Conservation (phyloP, 139 green algal species). For the Parachlorella kessleri region DNA sequence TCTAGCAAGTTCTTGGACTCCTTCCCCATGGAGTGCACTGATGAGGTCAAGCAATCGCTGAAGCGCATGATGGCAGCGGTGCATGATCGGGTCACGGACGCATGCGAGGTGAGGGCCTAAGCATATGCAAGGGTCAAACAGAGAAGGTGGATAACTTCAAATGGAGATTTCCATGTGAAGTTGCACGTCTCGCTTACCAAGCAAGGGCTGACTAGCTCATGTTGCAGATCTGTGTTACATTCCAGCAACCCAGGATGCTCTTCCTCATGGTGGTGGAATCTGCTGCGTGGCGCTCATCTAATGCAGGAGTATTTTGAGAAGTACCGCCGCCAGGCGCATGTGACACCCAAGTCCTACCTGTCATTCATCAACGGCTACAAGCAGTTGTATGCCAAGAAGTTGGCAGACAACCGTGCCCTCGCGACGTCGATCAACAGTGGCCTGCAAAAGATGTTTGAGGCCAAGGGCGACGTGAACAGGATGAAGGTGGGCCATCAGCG, state of each 20-base stretch:
- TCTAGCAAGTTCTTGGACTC: constrained; percentile 87
- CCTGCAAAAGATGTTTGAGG: constrained; percentile 93
- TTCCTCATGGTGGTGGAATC: background rate
- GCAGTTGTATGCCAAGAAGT: constrained; percentile 84
- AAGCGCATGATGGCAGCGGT: constrained; percentile 89
- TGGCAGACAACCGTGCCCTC: constrained; percentile 49
- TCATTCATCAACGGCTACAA: constrained; percentile 92
- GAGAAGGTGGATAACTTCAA: no score
- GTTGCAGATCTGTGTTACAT: no score
- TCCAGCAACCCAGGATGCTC: no score
- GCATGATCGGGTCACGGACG: constrained; percentile 81
- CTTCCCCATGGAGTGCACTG: constrained; percentile 82
- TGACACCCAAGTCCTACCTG: constrained; percentile 95
- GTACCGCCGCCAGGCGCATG: constrained; percentile 89
- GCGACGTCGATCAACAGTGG: constrained; percentile 73
- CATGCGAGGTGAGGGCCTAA: constrained; percentile 56
- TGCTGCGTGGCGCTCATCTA: background rate
- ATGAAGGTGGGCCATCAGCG: constrained; percentile 67
- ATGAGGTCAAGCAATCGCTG: constrained; percentile 74
- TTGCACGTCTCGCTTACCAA: no score
- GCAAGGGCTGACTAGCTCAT: no score
- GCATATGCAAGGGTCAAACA: no score
- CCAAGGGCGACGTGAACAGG: constrained; percentile 89
- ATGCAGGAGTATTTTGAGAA: constrained; percentile 86
- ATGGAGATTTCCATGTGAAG: no score